Base-by-base conservation (phyloP, 331 rosid species). In the Arachis monticola region DNA sequence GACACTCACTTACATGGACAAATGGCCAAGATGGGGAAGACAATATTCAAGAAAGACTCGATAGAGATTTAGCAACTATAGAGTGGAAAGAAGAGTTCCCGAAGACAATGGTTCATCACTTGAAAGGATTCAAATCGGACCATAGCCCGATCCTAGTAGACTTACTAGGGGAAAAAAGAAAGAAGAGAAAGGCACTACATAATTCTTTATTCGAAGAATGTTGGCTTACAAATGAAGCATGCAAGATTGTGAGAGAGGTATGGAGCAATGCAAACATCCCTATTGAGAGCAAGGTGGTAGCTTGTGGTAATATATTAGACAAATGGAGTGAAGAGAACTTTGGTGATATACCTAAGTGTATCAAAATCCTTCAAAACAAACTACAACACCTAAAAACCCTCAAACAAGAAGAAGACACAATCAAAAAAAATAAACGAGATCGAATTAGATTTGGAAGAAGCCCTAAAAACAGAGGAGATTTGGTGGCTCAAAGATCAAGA, bases 211-310 rank as follows among this genome's bases (percentile, higher is more conserved):
- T 51, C 11, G 17, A 51, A 12, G 57, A 51, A 12, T 5, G 5
- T 11, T 51, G 57, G 57, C 6, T 51, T 1, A 4, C 3, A 2
- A 12, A 11, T 2, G 1, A 4, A 3, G 5, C 2, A 2, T 51
- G 57, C 14, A 51, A 51, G n/a, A 11, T 51, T 0, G 17, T 12
- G 4, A 1, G 3, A 1, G 5, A 0, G 0, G 6, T 0, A 0
- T 11, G 57, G 57, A 48, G 8, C 1, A 9, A 2, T 8, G 3
- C 12, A 0, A 3, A 3, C 5, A 6, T 2, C 1, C 6, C 5
- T 4, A 12, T 51, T 11, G 7, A 11, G 1, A 6, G 13, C 5
- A 51, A 51, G 13, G 13, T 51, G 11, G 4, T 0, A 0, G 1
- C 2, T 0, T 2, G 57, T 10, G 5, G 17, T 1, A 4, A 0